Conservation (phyloP, 352 stramenopile genomes). For the Phytophthora podocarpi region DNA sequence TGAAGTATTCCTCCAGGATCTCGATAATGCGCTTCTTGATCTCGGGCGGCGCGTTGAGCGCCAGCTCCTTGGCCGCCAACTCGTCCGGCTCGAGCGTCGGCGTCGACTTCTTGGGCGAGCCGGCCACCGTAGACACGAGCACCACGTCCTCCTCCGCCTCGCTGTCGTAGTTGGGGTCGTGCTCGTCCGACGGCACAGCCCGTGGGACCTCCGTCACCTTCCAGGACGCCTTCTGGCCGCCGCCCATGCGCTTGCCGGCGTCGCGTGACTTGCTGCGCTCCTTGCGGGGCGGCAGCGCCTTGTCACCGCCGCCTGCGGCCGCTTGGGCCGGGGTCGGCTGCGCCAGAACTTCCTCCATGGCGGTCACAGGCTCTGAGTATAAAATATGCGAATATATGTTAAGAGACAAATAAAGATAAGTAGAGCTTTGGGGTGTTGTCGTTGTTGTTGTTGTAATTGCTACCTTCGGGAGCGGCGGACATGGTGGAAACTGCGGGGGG, state of each 20-base stretch:
- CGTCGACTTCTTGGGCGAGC: conserved; percentile 51
- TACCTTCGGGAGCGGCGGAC: conserved; percentile 36
- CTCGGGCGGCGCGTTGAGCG: conserved; percentile 68
- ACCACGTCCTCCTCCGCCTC: conserved; percentile 91
- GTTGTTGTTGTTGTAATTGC: background rate
- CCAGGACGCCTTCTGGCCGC: conserved; percentile 87
- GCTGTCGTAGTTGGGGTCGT: conserved; percentile 95
- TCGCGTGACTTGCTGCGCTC: conserved; percentile 89
- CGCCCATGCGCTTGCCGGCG: conserved; percentile 86
- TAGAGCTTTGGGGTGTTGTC: background rate
- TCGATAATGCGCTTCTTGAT: conserved; percentile 93
- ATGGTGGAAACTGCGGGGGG: conserved; percentile 16
- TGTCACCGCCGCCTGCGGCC: conserved; percentile 44
- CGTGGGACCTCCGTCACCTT: conserved; percentile 77
- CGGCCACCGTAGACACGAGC: conserved; percentile 59
- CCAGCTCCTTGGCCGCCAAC: conserved; percentile 78
- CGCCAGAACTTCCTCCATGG: conserved; percentile 28
- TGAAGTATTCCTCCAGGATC: conserved; percentile 91
- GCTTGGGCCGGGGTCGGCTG: conserved; percentile 4
- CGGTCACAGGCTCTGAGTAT: conserved; percentile 16
- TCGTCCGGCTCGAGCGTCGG: conserved; percentile 66
- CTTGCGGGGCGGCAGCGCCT: conserved; percentile 61
- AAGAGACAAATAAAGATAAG: background rate
- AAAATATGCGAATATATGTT: background rate
- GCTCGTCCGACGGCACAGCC: conserved; percentile 73